Percentiles rank a stretch among this genome's conserved stretches.
These are phyloP conservation scores for Stephania yunnanensis DNA, from an alignment of 164 flowering plant species.

Conservation along the genomic window DNA sequence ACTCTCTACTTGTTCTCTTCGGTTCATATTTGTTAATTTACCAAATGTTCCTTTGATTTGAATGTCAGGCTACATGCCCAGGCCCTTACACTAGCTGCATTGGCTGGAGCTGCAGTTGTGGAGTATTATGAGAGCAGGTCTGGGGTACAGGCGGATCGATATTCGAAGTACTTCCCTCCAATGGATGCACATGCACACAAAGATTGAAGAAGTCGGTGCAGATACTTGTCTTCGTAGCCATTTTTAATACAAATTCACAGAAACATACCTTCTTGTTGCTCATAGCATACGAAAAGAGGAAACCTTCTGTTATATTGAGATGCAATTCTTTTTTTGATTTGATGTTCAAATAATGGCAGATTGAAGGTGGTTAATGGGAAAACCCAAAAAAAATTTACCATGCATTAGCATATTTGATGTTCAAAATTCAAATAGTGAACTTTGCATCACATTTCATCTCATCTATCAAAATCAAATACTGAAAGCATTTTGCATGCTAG, in stretches of 20 bases:
- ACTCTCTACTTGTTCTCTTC: too few relatives aligned
- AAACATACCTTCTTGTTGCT: background rate
- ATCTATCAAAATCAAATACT: too few relatives aligned
- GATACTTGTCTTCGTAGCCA: background rate
- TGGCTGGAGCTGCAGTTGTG: conserved; percentile 83
- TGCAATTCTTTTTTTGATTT: background rate
- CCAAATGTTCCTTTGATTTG: background rate
- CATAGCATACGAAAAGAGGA: background rate
- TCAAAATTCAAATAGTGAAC: too few relatives aligned
- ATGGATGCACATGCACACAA: conserved; percentile 35
- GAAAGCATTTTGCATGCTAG: too few relatives aligned
- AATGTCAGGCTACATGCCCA: conserved; percentile 75
- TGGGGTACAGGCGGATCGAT: conserved; percentile 45
- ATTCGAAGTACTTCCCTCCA: conserved; percentile 45
- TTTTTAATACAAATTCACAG: too few relatives aligned
- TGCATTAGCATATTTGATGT: too few relatives aligned
- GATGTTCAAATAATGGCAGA: background rate
- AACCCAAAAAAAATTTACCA: too few relatives aligned
- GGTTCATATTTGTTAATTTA: background rate
- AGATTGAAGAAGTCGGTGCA: conserved; percentile 23
- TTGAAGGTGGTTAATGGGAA: too few relatives aligned
- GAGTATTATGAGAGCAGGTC: conserved; percentile 72
- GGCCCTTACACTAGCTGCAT: conserved; percentile 74
- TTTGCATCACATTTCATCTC: too few relatives aligned
- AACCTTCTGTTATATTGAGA: background rate